A percentile compares a stretch with the other conserved stretches of the same genome.
phyloP scores from a whole-genome alignment of 2,329 filamentous ascomycete genomes.

The Tympanopsis confertula region DNA sequence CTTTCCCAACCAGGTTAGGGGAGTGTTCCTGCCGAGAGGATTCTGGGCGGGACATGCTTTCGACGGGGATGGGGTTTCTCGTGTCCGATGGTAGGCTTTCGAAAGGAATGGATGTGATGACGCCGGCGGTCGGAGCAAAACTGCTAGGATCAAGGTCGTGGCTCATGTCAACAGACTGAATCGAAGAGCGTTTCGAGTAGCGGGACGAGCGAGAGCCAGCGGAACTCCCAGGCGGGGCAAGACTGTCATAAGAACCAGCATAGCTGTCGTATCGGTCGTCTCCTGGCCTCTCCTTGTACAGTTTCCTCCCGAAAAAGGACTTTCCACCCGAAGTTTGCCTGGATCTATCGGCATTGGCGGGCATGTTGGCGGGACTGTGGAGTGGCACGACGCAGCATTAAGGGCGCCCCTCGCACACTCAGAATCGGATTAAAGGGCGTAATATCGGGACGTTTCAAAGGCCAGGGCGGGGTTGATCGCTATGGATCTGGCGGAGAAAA shows the following conservation, averaged over 20 bases:
- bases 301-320: constrained; percentile 47
- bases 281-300: constrained; percentile 39
- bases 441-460: too few species aligned
- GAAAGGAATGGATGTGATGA: constrained; percentile 51
- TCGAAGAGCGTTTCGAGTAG: constrained; percentile 32
- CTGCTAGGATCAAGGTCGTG: constrained; percentile 24
- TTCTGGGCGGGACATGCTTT: constrained; percentile 33
- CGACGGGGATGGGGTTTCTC: constrained; percentile 34
- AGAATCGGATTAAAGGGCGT: too few species aligned
- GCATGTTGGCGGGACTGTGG: constrained; percentile 27
- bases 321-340: constrained; percentile 53
- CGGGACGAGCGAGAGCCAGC: constrained; percentile 40
- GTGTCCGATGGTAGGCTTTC: constrained; percentile 36
- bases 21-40: constrained; percentile 34
- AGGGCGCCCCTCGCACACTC: too few species aligned
- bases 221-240: constrained; percentile 29
- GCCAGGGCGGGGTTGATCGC: too few species aligned
- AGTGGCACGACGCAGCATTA: constrained; percentile 7
- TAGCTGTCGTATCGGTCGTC: constrained; percentile 28
- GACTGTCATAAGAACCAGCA: constrained; percentile 24
- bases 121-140: constrained; percentile 41
- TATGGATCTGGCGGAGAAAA: too few species aligned
- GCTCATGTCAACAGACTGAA: constrained; percentile 35
- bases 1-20: constrained; percentile 46
- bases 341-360: constrained; percentile 40